Evolutionary conservation across 2,329 filamentous ascomycete species (phyloP), one percentile per base, ranked within the genome.

Genomic region (Tympanopsis confertula): DNA sequence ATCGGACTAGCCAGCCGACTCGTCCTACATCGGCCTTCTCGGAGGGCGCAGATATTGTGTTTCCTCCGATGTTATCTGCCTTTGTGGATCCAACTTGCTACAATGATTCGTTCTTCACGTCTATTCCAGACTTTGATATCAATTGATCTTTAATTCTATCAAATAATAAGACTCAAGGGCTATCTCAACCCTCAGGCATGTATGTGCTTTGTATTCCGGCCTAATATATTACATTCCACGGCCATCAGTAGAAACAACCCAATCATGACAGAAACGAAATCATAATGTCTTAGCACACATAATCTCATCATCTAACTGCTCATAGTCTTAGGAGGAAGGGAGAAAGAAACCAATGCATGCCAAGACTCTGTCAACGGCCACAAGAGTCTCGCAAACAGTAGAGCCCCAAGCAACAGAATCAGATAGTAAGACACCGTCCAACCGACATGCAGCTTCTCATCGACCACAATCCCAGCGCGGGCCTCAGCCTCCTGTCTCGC

Each of bases 351-450:
- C 35, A 71, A 45, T 13, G 59, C 59, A 46, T 68, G 54, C 13
- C 40, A 45, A 44, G 65, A 69, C 43, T 71, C 61, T 1, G 78
- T 80, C 53, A 80, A 55, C 3, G 66, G 63, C 61, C 71, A 80
- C 20, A 82, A 52, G 26, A 63, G 51, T 42, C 51, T 58, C 45
- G 66, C 71, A 48, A 82, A 82, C 1, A 63, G 63, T 38, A 66
- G 50, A 2, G 69, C 66, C 3, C 78, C 78, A 3, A 48, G 59
- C 4, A 75, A 53, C 2, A 82, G 60, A 28, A 80, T 50, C 4
- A 60, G 35, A 50, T 81, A 82, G 51, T 82, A 82, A 3, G 66
- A 63, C 4, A 72, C 54, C 1, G 72, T 78, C 74, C 74, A 80
- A 4, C 51, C 57, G 29, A 72, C 43, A 14, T 60, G 56, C 38